phyloP scores from a whole-genome alignment of 257 asterid species.

The Ballota nigra region DNA sequence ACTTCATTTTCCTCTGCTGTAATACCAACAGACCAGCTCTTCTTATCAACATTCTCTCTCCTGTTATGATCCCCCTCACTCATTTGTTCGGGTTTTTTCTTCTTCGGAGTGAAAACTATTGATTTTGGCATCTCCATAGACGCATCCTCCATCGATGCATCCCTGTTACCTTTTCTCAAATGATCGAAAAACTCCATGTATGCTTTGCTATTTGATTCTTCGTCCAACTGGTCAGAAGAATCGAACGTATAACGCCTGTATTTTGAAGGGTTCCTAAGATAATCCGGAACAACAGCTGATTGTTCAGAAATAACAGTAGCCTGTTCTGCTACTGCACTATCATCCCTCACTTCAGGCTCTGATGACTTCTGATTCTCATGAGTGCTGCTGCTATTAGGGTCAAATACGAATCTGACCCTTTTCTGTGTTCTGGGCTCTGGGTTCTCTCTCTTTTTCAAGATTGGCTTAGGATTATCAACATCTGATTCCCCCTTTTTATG shows the following conservation, averaged over 20 bases:
- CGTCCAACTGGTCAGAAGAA: constrained; percentile 57
- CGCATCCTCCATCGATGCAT: constrained; percentile 24
- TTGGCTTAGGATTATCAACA: constrained; percentile 47
- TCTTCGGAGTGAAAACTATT: constrained; percentile 54
- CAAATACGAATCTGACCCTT: constrained; percentile 61
- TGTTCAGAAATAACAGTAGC: constrained; percentile 26
- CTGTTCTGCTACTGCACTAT: constrained; percentile 21
- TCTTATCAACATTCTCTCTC: constrained; percentile 31
- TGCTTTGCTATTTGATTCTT: constrained; percentile 59
- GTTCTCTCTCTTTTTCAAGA: constrained; percentile 54
- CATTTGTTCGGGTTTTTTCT: constrained; percentile 29
- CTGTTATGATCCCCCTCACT: constrained; percentile 23
- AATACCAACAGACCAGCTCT: constrained; percentile 38
- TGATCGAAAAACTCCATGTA: constrained; percentile 45
- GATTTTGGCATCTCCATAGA: constrained; percentile 38
- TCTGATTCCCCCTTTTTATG: constrained; percentile 20
- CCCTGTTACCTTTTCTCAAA: constrained; percentile 38
- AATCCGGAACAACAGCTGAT: constrained; percentile 56
- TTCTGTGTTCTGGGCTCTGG: constrained; percentile 48
- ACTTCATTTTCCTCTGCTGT: constrained; percentile 51
- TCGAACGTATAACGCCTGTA: constrained; percentile 66
- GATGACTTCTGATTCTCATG: constrained; percentile 26
- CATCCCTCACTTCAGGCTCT: constrained; percentile 18
- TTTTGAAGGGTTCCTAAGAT: constrained; percentile 74
- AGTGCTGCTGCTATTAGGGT: constrained; percentile 25